Percentiles rank a stretch among this genome's conserved stretches.
phyloP scores from a whole-genome alignment of 345 rosid species.

The Eucalyptus marginata region DNA sequence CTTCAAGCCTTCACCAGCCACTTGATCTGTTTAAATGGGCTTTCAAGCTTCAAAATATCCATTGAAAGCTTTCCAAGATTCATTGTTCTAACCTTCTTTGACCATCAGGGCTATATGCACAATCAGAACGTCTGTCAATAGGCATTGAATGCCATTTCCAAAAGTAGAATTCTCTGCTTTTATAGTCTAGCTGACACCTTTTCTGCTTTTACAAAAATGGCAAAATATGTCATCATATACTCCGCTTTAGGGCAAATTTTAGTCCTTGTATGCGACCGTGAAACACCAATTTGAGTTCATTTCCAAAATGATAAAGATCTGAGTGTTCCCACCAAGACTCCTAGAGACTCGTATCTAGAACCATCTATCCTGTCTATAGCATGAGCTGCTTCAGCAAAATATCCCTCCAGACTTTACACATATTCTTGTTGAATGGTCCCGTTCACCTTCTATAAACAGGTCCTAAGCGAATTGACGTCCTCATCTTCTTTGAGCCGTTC shows the following conservation, averaged over 20 bases:
- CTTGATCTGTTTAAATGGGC: background rate
- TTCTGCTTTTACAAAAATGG: background rate
- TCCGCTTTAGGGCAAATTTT: background rate
- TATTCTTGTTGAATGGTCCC: background rate
- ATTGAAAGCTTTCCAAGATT: background rate
- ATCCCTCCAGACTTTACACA: background rate
- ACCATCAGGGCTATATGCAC: background rate
- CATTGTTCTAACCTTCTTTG: background rate
- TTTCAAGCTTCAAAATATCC: background rate
- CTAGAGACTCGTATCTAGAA: background rate
- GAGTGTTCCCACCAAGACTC: background rate
- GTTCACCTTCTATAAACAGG: background rate
- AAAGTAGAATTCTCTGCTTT: background rate
- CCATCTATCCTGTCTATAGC: background rate
- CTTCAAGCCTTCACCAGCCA: background rate
- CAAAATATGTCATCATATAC: background rate
- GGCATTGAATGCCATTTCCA: background rate
- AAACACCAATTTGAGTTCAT: background rate
- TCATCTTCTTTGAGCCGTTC: rapidly evolving
- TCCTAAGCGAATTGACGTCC: background rate
- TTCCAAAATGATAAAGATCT: background rate
- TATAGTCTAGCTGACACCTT: background rate
- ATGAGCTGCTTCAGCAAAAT: background rate
- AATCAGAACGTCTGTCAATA: background rate
- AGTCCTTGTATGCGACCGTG: background rate